phyloP scores from a whole-genome alignment of 2,329 filamentous ascomycete genomes.

The Verticillium isaacii region DNA sequence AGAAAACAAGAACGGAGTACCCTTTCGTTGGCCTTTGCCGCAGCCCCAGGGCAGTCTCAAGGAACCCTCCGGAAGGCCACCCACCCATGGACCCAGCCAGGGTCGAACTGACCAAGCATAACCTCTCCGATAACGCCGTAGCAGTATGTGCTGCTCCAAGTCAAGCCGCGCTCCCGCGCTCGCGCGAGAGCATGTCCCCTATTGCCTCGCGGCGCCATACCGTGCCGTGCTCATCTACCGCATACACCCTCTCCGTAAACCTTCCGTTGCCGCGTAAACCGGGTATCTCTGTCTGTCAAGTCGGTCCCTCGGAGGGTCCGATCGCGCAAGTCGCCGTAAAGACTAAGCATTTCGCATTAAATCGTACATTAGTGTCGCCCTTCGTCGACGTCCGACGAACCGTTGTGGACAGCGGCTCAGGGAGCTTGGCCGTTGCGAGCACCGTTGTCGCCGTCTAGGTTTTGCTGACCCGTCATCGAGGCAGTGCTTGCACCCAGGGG shows the following conservation, averaged over 20 bases:
- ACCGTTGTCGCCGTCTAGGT: neutral
- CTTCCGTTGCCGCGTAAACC: neutral
- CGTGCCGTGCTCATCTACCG: neutral
- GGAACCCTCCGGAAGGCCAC: neutral
- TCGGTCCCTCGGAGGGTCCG: neutral
- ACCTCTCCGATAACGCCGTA: neutral
- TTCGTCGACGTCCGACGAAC: neutral
- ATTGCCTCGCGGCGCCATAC: neutral
- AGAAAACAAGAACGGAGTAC: neutral
- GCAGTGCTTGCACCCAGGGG: slow-evolving; percentile 12
- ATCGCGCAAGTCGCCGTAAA: neutral
- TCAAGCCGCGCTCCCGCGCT: neutral
- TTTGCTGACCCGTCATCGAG: slow-evolving; percentile 6
- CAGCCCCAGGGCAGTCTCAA: neutral
- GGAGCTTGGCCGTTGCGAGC: neutral
- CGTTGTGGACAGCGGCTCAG: neutral
- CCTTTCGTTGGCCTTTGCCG: neutral
- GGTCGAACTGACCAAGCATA: neutral
- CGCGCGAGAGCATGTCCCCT: neutral
- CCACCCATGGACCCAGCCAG: neutral
- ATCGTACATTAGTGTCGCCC: neutral
- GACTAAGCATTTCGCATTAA: neutral
- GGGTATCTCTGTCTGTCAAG: neutral
- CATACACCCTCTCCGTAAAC: neutral
- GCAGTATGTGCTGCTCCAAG: neutral